Percentiles rank a stretch among this genome's conserved stretches.
Conservation (phyloP, 2,329 filamentous ascomycete species). For the Albophoma yamanashiensis region DNA sequence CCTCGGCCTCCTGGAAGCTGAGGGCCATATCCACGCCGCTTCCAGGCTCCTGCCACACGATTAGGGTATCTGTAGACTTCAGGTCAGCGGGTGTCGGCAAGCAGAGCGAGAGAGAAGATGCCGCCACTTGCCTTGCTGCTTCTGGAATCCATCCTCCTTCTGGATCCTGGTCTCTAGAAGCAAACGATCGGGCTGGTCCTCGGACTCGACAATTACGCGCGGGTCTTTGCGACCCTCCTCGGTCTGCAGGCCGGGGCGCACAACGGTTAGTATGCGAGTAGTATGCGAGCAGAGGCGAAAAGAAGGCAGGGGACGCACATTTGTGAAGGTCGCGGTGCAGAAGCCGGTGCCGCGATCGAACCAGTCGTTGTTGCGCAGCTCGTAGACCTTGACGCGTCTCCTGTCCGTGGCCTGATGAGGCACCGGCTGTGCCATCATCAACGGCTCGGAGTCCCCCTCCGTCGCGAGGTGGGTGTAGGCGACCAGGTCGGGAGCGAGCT, state of each 20-base stretch:
- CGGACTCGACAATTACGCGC: conserved; percentile 82
- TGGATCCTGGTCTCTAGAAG: conserved; percentile 82
- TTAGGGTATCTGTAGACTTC: conserved; percentile 67
- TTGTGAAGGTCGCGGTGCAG: conserved; percentile 67
- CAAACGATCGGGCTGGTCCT: conserved; percentile 76
- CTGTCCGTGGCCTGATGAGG: conserved; percentile 57
- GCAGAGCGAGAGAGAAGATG: conserved; percentile 2
- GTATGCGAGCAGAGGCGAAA: neutral
- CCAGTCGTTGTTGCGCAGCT: conserved; percentile 98
- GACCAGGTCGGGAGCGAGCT: conserved; percentile 41
- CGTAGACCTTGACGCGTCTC: conserved; percentile 94
- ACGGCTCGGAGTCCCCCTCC: conserved; percentile 47
- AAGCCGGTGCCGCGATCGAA: conserved; percentile 96
- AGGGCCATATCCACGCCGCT: conserved; percentile 93
- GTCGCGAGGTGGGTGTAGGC: conserved; percentile 35
- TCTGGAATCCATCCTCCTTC: conserved; percentile 94
- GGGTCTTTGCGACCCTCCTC: conserved; percentile 65
- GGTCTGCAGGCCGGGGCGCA: conserved; percentile 24
- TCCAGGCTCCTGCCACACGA: conserved; percentile 85
- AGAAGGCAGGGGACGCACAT: conserved; percentile 44
- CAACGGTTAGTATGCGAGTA: no score
- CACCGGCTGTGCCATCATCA: conserved; percentile 63
- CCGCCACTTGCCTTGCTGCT: conserved; percentile 70
- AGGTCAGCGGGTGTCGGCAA: conserved; percentile 12
- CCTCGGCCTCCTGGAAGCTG: conserved; percentile 95